Evolutionary conservation across 2,329 filamentous ascomycete species (phyloP).

Genomic region (Xylariomycetidae sp.): DNA sequence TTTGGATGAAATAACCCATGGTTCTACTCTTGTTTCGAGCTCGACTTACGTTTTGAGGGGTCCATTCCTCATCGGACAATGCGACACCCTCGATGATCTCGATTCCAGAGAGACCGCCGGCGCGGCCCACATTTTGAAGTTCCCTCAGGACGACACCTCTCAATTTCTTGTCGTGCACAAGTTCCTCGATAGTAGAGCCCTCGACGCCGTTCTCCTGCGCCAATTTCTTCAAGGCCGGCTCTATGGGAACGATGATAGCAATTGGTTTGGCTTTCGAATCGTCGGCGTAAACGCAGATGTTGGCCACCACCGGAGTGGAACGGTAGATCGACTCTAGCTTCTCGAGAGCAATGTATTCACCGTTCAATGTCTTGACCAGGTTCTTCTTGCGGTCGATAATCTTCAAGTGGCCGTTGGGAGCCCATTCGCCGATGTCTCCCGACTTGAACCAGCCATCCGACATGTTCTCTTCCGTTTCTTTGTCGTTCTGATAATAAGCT

Average conservation of each 20-base stretch:
- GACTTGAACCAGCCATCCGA: slow-evolving; percentile 86
- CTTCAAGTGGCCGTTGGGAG: slow-evolving; percentile 64
- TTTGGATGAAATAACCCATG: no score
- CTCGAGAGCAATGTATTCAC: slow-evolving; percentile 80
- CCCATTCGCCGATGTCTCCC: slow-evolving; percentile 78
- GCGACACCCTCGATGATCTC: slow-evolving; percentile 70
- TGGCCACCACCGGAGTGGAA: slow-evolving; percentile 44
- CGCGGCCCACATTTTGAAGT: slow-evolving; percentile 56
- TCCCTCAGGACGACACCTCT: slow-evolving; percentile 60
- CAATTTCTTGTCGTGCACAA: slow-evolving; percentile 64
- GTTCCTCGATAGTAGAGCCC: slow-evolving; percentile 58
- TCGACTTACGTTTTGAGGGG: slow-evolving; percentile 64
- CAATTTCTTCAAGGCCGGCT: slow-evolving; percentile 51
- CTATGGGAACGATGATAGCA: slow-evolving; percentile 52
- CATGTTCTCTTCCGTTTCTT: slow-evolving; percentile 68
- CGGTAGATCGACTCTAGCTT: slow-evolving; percentile 57
- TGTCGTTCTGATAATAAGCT: slow-evolving; percentile 72
- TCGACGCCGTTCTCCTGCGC: slow-evolving; percentile 43
- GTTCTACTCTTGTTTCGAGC: no score
- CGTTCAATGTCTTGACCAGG: slow-evolving; percentile 75
- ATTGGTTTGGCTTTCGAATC: slow-evolving; percentile 46
- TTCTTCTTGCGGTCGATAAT: slow-evolving; percentile 90
- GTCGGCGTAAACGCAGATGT: slow-evolving; percentile 54
- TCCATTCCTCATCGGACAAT: slow-evolving; percentile 70
- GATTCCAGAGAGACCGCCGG: slow-evolving; percentile 59